Conservation (phyloP, 768 basidiomycete species). For the Lactifluus piperatus region DNA sequence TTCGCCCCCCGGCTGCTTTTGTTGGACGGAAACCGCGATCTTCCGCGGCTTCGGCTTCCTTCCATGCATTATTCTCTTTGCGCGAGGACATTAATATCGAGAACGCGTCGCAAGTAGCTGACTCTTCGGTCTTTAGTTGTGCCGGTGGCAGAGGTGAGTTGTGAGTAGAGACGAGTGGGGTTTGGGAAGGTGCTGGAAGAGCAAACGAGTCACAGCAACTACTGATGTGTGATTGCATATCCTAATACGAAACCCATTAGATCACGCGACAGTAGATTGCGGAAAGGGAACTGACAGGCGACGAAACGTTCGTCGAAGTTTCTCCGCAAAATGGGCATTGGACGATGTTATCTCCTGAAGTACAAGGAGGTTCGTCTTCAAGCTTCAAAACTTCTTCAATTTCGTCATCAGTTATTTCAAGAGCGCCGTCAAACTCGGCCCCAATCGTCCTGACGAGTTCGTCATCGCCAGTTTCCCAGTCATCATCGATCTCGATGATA, state of each 20-base stretch:
- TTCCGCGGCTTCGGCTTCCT: slow-evolving; percentile 56
- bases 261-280: slow-evolving; percentile 3
- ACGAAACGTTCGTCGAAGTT: slow-evolving; percentile 23
- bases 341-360: slow-evolving; percentile 6
- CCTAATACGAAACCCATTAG: slow-evolving; percentile 27
- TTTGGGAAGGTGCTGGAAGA: not conserved
- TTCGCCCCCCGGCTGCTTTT: slow-evolving; percentile 43
- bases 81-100: slow-evolving; percentile 84
- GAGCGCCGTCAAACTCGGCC: slow-evolving; percentile 21
- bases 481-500: slow-evolving; percentile 30
- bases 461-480: slow-evolving; percentile 72
- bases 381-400: slow-evolving; percentile 26
- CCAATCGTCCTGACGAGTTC: slow-evolving; percentile 35
- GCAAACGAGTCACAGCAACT: slow-evolving; percentile 39
- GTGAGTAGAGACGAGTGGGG: slow-evolving; percentile 9
- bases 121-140: slow-evolving; percentile 2
- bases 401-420: slow-evolving; percentile 22
- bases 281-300: slow-evolving; percentile 24
- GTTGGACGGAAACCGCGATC: slow-evolving; percentile 37
- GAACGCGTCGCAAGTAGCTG: slow-evolving; percentile 42
- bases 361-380: slow-evolving; percentile 9
- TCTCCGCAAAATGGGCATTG: slow-evolving; percentile 28
- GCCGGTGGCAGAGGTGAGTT: slow-evolving; percentile 16
- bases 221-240: slow-evolving; percentile 48
- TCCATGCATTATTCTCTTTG: slow-evolving; percentile 79